These are phyloP conservation scores for Brassica nigra DNA, from an alignment of 345 rosid species.

Conservation along the genomic window DNA sequence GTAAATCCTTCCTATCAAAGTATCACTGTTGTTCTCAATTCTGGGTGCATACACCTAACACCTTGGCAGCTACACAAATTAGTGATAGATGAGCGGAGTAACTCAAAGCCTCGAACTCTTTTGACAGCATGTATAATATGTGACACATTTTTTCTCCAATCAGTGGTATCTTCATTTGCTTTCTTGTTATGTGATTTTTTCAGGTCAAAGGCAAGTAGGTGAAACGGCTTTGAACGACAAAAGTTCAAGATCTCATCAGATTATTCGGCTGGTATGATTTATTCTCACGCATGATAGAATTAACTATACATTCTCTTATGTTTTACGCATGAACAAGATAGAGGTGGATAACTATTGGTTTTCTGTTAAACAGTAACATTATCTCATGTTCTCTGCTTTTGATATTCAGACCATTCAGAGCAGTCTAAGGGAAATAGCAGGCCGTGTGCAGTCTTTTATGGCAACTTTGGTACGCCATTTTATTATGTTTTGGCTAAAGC, in stretches of 20 bases:
- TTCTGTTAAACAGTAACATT: not conserved
- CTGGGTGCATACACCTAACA: not conserved
- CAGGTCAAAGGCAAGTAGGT: constrained; percentile 97
- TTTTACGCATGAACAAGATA: not conserved
- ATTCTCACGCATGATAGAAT: constrained; percentile 14
- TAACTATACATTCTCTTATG: not conserved
- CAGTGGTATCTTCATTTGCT: constrained; percentile 14
- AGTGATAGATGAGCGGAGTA: constrained; percentile 1
- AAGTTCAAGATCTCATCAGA: constrained; percentile 98
- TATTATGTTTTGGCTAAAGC: constrained; percentile 18
- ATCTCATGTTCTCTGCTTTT: constrained; percentile 38
- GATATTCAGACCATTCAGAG: constrained; percentile 77
- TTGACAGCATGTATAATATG: not conserved
- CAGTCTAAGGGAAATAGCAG: constrained; percentile 74
- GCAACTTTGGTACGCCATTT: constrained; percentile 79
- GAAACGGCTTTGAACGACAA: constrained; percentile 90
- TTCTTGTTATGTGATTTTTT: constrained; percentile 23
- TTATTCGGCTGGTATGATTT: constrained; percentile 78
- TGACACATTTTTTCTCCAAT: constrained; percentile 7
- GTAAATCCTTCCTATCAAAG: constrained; percentile 41
- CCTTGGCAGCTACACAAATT: constrained; percentile 8
- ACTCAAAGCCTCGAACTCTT: not conserved
- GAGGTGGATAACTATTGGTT: not conserved
- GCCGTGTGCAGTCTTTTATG: constrained; percentile 71
- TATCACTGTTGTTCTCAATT: not conserved